Conservation (phyloP, 306 rosid species). For the Cucurbita argyrosperma region DNA sequence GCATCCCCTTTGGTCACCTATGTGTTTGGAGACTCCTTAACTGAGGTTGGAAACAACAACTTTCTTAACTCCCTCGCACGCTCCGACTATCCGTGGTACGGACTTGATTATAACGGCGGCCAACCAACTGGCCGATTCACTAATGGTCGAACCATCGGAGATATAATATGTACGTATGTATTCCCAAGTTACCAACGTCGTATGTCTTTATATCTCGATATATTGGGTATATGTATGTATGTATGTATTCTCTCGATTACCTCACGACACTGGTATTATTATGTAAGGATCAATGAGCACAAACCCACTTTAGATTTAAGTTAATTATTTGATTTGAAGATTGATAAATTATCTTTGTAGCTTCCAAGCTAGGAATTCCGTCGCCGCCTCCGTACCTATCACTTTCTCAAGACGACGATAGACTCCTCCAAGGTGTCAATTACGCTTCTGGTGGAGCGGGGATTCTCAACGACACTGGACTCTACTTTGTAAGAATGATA, state of each 20-base stretch:
- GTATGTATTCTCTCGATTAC: too few relatives aligned
- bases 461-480: slow-evolving; percentile 73
- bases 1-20: slow-evolving; percentile 31
- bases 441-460: slow-evolving; percentile 95
- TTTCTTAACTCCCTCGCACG: slow-evolving; percentile 53
- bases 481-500: slow-evolving; percentile 42
- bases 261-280: too few relatives aligned
- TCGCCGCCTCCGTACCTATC: slow-evolving; percentile 73
- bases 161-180: slow-evolving; percentile 35
- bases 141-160: slow-evolving; percentile 86
- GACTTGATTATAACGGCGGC: slow-evolving; percentile 57
- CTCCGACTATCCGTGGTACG: slow-evolving; percentile 77
- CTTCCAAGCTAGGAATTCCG: slow-evolving; percentile 52
- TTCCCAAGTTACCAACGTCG: too few relatives aligned
- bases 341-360: slow-evolving; percentile 13
- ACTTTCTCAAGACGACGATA: slow-evolving; percentile 37
- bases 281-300: too few relatives aligned
- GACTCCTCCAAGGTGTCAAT: slow-evolving; percentile 50
- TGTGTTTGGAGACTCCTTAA: slow-evolving; percentile 63
- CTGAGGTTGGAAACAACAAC: slow-evolving; percentile 86
- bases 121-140: slow-evolving; percentile 74
- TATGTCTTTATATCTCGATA: neutral
- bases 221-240: too few relatives aligned
- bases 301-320: too few relatives aligned
- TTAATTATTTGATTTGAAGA: too few relatives aligned